These are phyloP conservation scores for Alternaria arbusti DNA, from an alignment of 2,329 filamentous ascomycete species.

Conservation along the genomic window DNA sequence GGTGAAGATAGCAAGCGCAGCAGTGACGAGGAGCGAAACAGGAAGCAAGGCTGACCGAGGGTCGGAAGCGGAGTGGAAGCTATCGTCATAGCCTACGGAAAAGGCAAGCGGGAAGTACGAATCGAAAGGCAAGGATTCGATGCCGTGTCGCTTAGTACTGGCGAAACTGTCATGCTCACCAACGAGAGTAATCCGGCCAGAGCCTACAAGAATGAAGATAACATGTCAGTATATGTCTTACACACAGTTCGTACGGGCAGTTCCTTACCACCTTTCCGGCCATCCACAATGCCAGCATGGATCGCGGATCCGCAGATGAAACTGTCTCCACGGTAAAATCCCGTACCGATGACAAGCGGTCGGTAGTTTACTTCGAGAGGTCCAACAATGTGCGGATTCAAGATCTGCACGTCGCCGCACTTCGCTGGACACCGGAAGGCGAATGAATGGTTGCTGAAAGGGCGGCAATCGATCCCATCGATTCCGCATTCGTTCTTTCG, in stretches of 20 bases:
- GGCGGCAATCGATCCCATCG: conserved; percentile 75
- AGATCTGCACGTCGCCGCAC: conserved; percentile 68
- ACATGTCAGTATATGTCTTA: background rate
- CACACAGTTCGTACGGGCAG: background rate
- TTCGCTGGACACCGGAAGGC: conserved; percentile 77
- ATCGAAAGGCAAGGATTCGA: conserved; percentile 78
- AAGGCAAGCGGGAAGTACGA: conserved; percentile 89
- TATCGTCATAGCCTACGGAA: conserved; percentile 70
- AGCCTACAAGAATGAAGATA: background rate
- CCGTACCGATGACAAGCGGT: conserved; percentile 62
- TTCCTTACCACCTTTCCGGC: conserved; percentile 70
- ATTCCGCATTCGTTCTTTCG: conserved; percentile 74
- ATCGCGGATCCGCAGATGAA: conserved; percentile 87
- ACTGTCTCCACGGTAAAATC: conserved; percentile 86
- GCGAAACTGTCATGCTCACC: conserved; percentile 70
- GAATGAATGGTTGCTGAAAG: conserved; percentile 72
- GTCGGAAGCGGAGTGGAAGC: conserved; percentile 70
- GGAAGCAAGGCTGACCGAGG: conserved; percentile 80
- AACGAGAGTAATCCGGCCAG: conserved; percentile 76
- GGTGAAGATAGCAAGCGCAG: conserved; percentile 77
- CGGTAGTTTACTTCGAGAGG: conserved; percentile 65
- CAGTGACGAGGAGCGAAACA: conserved; percentile 77
- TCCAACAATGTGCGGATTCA: conserved; percentile 77
- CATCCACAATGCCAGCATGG: conserved; percentile 76
- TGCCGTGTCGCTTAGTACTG: conserved; percentile 70